Conservation (phyloP, 805 yeast genomes). For the Wickerhamomyces pijperi region DNA sequence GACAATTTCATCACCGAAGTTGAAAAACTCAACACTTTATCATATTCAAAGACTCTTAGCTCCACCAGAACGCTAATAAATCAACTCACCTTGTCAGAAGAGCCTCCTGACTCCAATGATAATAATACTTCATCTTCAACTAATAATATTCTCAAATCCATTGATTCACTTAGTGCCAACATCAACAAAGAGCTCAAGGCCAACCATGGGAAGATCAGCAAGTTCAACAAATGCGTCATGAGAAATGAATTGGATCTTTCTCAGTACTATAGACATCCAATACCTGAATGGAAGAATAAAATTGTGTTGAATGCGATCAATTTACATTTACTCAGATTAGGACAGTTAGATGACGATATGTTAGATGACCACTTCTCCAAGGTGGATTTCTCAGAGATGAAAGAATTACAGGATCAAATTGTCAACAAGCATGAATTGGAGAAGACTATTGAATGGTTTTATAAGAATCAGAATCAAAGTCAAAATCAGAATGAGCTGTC, state of each 20-base stretch:
- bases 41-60: no score
- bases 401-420: constrained; percentile 19
- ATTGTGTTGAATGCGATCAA: constrained; percentile 31
- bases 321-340: constrained; percentile 35
- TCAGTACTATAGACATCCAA: constrained; percentile 22
- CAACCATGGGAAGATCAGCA: constrained; percentile 15
- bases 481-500: background rate
- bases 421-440: constrained; percentile 28
- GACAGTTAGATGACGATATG: constrained; percentile 22
- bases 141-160: no score
- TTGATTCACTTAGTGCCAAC: background rate
- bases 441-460: constrained; percentile 42
- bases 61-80: no score
- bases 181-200: constrained; percentile 19
- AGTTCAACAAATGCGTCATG: constrained; percentile 20
- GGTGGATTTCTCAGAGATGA: constrained; percentile 16
- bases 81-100: no score
- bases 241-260: constrained; percentile 22
- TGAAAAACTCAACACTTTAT: background rate
- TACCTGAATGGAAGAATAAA: constrained; percentile 12
- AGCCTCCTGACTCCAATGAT: no score
- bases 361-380: background rate
- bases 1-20: background rate
- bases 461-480: constrained; percentile 10
- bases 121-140: background rate